phyloP scores from a whole-genome alignment of 306 rosid species.

The Coriaria nepalensis region DNA sequence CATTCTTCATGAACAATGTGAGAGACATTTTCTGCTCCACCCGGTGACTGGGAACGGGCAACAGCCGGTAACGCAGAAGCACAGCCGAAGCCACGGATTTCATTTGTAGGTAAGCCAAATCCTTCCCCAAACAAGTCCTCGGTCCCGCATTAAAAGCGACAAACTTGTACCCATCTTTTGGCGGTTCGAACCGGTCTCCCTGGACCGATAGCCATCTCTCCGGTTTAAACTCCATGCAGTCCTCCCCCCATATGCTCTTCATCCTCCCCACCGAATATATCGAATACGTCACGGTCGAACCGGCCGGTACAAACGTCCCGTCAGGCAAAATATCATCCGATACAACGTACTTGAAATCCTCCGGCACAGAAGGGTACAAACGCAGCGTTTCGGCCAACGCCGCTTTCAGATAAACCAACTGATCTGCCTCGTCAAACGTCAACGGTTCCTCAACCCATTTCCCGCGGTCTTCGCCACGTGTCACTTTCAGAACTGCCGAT shows the following conservation, averaged over 20 bases:
- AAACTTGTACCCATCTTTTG: constrained; percentile 56
- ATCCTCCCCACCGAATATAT: constrained; percentile 77
- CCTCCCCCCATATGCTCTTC: constrained; percentile 93
- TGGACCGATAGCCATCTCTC: constrained; percentile 61
- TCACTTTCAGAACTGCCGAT: constrained; percentile 21
- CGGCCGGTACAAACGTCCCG: constrained; percentile 67
- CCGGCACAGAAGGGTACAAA: constrained; percentile 77
- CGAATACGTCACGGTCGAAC: constrained; percentile 91
- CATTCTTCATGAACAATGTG: constrained; percentile 75
- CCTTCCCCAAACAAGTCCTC: constrained; percentile 88
- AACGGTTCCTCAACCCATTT: constrained; percentile 64
- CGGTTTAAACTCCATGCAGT: constrained; percentile 83
- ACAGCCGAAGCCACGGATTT: constrained; percentile 85
- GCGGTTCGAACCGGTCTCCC: constrained; percentile 66
- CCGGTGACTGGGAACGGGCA: constrained; percentile 58
- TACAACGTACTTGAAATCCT: constrained; percentile 61
- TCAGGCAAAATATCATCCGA: constrained; percentile 73
- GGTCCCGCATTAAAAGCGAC: constrained; percentile 94
- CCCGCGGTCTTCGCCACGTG: constrained; percentile 39
- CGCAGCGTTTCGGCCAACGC: constrained; percentile 77
- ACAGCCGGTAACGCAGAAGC: constrained; percentile 60
- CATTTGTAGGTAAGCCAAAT: constrained; percentile 92
- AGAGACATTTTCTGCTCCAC: constrained; percentile 93
- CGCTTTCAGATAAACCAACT: constrained; percentile 61
- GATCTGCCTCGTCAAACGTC: constrained; percentile 66